Conservation (phyloP, 345 rosid genomes). For the Eucalyptus paniculata region DNA sequence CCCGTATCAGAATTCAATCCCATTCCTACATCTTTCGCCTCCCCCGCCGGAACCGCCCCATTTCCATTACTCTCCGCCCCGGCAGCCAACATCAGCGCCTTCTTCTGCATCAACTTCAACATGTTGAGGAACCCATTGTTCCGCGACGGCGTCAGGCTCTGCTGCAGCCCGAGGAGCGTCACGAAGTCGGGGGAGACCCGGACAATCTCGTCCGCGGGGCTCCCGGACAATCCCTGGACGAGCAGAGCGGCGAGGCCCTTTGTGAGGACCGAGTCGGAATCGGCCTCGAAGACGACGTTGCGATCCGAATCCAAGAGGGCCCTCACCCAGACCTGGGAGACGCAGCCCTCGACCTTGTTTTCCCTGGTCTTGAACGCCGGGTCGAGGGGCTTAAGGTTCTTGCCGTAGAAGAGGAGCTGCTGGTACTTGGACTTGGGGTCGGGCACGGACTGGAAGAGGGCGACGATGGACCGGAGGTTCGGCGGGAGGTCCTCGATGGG, state of each 20-base stretch:
- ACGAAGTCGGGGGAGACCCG: conserved; percentile 73
- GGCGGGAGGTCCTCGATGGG: conserved; percentile 81
- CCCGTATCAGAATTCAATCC: conserved; percentile 3
- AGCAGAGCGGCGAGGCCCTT: conserved; percentile 92
- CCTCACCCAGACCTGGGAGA: conserved; percentile 95
- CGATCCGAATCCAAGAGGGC: conserved; percentile 50
- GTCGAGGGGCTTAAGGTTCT: conserved; percentile 53
- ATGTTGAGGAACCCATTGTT: conserved; percentile 90
- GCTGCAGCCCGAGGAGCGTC: conserved; percentile 71
- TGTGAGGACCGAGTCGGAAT: conserved; percentile 76
- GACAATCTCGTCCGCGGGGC: conserved; percentile 59
- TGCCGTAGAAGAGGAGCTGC: conserved; percentile 58
- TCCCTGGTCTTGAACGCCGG: conserved; percentile 55
- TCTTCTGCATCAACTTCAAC: conserved; percentile 88
- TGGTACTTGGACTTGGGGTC: background rate
- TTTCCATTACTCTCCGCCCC: conserved; percentile 5
- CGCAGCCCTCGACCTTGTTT: conserved; percentile 92
- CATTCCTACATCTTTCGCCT: background rate
- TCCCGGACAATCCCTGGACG: conserved; percentile 73
- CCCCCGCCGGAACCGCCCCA: background rate
- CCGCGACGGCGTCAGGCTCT: conserved; percentile 78
- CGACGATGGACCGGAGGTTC: conserved; percentile 70
- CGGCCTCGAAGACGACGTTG: conserved; percentile 78
- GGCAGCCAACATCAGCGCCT: conserved; percentile 43
- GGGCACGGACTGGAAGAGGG: conserved; percentile 67